These are phyloP conservation scores for Alternaria alternata DNA, from an alignment of 2,329 filamentous ascomycete genomes.

Conservation along the genomic window DNA sequence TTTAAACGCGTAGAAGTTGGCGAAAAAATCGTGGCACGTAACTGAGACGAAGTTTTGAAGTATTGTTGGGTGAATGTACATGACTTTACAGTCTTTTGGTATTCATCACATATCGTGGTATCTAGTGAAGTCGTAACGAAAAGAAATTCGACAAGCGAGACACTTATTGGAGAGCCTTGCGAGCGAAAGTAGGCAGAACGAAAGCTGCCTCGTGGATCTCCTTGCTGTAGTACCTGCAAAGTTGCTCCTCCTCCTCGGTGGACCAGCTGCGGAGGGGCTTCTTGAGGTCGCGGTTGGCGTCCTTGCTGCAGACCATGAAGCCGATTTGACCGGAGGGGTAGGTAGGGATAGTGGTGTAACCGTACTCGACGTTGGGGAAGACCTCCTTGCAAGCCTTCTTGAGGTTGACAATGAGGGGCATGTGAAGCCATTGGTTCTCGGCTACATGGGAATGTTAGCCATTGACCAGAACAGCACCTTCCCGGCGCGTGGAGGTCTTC, in stretches of 20 bases:
- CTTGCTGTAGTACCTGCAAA: constrained; percentile 97
- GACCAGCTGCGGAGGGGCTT: constrained; percentile 84
- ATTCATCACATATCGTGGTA: constrained; percentile 42
- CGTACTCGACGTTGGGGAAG: constrained; percentile 98
- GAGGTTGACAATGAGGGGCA: constrained; percentile 89
- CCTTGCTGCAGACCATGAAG: constrained; percentile 99
- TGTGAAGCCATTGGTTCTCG: constrained; percentile 99
- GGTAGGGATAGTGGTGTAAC: constrained; percentile 98
- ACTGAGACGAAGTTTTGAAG: background rate
- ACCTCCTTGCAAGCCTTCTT: constrained; percentile 97
- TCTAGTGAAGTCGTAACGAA: constrained; percentile 36
- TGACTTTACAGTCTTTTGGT: constrained; percentile 33
- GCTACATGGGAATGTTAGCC: constrained; percentile 63
- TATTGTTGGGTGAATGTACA: constrained; percentile 5
- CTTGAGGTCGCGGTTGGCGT: constrained; percentile 81
- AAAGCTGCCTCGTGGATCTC: constrained; percentile 97
- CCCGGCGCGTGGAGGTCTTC: constrained; percentile 22
- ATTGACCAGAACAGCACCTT: constrained; percentile 21
- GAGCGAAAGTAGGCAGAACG: constrained; percentile 90
- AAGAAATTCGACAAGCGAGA: constrained; percentile 16
- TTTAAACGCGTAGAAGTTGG: background rate
- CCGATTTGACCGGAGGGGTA: constrained; percentile 99
- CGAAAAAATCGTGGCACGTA: background rate
- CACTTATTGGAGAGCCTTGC: constrained; percentile 68
- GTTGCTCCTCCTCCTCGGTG: constrained; percentile 86